phyloP scores from a whole-genome alignment of 495 filamentous ascomycete species.

The Annulohypoxylon maeteangense region DNA sequence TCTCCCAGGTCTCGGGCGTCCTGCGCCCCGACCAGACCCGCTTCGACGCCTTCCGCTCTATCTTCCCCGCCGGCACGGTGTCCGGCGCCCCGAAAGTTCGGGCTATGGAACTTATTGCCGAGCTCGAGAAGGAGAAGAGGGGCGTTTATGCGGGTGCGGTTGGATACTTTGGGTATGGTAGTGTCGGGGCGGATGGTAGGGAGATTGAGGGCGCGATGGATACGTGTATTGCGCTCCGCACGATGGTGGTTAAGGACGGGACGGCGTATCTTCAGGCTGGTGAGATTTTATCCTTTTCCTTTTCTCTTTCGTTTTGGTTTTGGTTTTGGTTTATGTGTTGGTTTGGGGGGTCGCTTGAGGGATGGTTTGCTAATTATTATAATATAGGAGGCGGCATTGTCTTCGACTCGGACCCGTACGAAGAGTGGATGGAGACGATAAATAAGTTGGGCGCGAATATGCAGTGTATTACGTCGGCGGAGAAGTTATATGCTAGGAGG shows the following conservation, averaged over 20 bases:
- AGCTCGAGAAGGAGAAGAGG: conserved; percentile 91
- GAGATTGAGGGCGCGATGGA: conserved; percentile 88
- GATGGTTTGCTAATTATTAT: conserved; percentile 17
- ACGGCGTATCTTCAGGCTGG: conserved; percentile 92
- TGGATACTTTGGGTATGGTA: conserved; percentile 85
- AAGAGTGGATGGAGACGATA: conserved; percentile 96
- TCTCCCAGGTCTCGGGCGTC: conserved; percentile 91
- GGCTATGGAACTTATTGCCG: conserved; percentile 96
- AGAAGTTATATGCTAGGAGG: conserved; percentile 71
- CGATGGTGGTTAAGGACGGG: conserved; percentile 93
- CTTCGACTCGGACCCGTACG: conserved; percentile 91
- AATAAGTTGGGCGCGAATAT: conserved; percentile 94
- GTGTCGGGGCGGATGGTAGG: conserved; percentile 56
- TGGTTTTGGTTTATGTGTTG: no score
- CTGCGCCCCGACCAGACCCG: conserved; percentile 84
- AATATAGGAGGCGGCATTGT: conserved; percentile 90
- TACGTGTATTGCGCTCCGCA: conserved; percentile 96
- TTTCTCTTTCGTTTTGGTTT: no score
- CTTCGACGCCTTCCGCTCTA: conserved; percentile 94
- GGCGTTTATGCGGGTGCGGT: conserved; percentile 98
- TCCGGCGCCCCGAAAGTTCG: conserved; percentile 94
- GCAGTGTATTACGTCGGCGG: conserved; percentile 83
- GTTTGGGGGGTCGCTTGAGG: no score
- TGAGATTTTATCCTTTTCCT: conserved; percentile 38
- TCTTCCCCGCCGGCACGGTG: conserved; percentile 96